Conservation (phyloP, 495 filamentous ascomycete genomes). For the Aspergillus biplanus region DNA sequence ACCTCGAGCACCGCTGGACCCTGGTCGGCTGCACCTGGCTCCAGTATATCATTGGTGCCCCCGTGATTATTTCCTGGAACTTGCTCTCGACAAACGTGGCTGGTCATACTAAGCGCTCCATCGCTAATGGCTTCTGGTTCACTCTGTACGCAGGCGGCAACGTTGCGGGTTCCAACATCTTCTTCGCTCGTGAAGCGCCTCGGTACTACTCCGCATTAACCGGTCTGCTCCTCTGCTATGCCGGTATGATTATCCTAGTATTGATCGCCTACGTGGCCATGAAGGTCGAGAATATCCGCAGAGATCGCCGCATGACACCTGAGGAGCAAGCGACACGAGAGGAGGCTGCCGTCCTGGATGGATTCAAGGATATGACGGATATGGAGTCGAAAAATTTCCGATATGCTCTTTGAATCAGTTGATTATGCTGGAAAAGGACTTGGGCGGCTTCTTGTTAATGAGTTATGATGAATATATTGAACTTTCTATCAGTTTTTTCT, state of each 20-base stretch:
- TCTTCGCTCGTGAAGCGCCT: conserved; percentile 41
- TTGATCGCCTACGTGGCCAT: conserved; percentile 30
- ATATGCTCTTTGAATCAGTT: conserved; percentile 38
- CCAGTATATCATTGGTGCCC: conserved; percentile 47
- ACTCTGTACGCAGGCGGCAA: conserved; percentile 43
- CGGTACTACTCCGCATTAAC: conserved; percentile 41
- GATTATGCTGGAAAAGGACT: conserved; percentile 8
- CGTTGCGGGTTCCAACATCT: conserved; percentile 50
- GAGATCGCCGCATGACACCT: conserved; percentile 26
- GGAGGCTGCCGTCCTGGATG: conserved; percentile 38
- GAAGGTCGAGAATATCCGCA: conserved; percentile 33
- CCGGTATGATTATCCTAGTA: conserved; percentile 36
- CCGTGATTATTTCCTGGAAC: conserved; percentile 58
- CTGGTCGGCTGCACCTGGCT: conserved; percentile 60
- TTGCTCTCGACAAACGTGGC: conserved; percentile 63
- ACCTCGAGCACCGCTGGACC: conserved; percentile 49
- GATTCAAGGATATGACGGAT: conserved; percentile 53
- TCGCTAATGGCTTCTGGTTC: conserved; percentile 47
- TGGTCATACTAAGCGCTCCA: conserved; percentile 67
- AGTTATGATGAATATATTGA: neutral
- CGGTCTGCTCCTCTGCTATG: conserved; percentile 40
- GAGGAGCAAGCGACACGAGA: conserved; percentile 20
- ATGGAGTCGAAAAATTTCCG: conserved; percentile 49
- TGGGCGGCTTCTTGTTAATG: neutral
- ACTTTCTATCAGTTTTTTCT: neutral